phyloP scores from a whole-genome alignment of 169 alveolate species.

The Plasmodium gallinaceum region DNA sequence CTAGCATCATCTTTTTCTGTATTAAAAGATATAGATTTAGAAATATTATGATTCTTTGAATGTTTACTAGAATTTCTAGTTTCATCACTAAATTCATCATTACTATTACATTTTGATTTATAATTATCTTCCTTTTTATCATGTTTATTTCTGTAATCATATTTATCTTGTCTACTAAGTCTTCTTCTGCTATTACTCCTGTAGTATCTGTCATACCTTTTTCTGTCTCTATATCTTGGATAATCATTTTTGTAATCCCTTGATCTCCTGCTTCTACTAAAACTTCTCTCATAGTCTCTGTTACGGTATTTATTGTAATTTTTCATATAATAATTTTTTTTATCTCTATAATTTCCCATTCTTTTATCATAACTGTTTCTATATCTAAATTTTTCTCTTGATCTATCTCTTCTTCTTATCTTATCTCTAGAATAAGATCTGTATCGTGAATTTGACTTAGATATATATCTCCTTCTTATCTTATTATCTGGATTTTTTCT shows the following conservation, averaged over 20 bases:
- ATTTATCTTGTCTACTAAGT: slow-evolving; percentile 26
- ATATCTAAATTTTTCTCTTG: slow-evolving; percentile 44
- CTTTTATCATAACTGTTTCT: slow-evolving; percentile 68
- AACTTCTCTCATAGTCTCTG: slow-evolving; percentile 42
- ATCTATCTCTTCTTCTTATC: slow-evolving; percentile 66
- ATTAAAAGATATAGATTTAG: slow-evolving; percentile 69
- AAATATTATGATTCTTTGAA: slow-evolving; percentile 24
- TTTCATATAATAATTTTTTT: slow-evolving; percentile 38
- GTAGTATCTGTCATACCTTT: slow-evolving; percentile 51
- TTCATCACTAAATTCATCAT: slow-evolving; percentile 71
- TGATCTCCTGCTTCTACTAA: slow-evolving; percentile 38
- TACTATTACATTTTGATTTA: slow-evolving; percentile 54
- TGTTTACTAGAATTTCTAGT: slow-evolving; percentile 67
- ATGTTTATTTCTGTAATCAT: slow-evolving; percentile 19
- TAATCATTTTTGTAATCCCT: slow-evolving; percentile 48
- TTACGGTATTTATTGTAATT: slow-evolving; percentile 31
- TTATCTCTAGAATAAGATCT: slow-evolving; percentile 69
- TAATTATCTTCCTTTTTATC: slow-evolving; percentile 45
- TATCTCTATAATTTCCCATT: slow-evolving; percentile 47
- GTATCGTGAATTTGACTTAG: slow-evolving; percentile 50
- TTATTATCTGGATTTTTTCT: slow-evolving; percentile 55
- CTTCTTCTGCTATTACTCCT: slow-evolving; percentile 59
- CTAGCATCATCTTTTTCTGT: slow-evolving; percentile 58
- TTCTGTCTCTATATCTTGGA: slow-evolving; percentile 47
- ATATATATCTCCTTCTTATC: slow-evolving; percentile 51